These are phyloP conservation scores for Cyberlindnera euphorbiiphila DNA, from an alignment of 805 yeast genomes.

Conservation along the genomic window DNA sequence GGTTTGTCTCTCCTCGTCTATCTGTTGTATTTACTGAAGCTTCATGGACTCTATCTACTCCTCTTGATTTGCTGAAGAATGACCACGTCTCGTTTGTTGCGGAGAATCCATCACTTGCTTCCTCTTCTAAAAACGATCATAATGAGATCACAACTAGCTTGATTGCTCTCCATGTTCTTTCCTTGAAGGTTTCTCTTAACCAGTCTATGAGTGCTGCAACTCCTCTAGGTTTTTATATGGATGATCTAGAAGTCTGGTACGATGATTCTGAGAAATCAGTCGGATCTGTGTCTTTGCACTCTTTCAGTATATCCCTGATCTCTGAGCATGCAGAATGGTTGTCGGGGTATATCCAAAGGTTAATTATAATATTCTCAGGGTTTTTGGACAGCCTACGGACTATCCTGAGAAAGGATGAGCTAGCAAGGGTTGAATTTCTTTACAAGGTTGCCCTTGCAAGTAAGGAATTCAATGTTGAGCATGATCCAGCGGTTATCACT, in stretches of 20 bases:
- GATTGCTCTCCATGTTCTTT: constrained; percentile 19
- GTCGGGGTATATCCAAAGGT: constrained; percentile 19
- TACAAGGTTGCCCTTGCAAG: constrained; percentile 46
- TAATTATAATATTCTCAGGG: constrained; percentile 9
- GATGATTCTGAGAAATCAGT: constrained; percentile 7
- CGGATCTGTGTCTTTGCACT: constrained; percentile 28
- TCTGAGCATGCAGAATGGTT: constrained; percentile 36
- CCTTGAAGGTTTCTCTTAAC: constrained; percentile 7
- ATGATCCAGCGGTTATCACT: constrained; percentile 87
- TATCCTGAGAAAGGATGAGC: constrained; percentile 6
- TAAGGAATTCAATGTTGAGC: constrained; percentile 50
- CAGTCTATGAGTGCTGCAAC: background rate
- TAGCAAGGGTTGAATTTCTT: constrained; percentile 34
- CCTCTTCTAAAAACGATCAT: constrained; percentile 14
- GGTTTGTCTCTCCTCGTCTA: constrained; percentile 46
- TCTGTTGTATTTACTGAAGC: constrained; percentile 37
- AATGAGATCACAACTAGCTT: constrained; percentile 16
- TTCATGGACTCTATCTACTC: constrained; percentile 14
- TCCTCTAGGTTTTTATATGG: constrained; percentile 9
- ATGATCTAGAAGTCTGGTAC: constrained; percentile 33
- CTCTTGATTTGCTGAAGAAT: constrained; percentile 16
- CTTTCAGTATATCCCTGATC: constrained; percentile 30
- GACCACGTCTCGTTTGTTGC: constrained; percentile 15
- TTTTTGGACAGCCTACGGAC: constrained; percentile 12
- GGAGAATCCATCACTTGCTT: constrained; percentile 25